Evolutionary conservation across 78 protist genomes (phyloP).

Genomic region (Dictyostelium brefeldianum): DNA sequence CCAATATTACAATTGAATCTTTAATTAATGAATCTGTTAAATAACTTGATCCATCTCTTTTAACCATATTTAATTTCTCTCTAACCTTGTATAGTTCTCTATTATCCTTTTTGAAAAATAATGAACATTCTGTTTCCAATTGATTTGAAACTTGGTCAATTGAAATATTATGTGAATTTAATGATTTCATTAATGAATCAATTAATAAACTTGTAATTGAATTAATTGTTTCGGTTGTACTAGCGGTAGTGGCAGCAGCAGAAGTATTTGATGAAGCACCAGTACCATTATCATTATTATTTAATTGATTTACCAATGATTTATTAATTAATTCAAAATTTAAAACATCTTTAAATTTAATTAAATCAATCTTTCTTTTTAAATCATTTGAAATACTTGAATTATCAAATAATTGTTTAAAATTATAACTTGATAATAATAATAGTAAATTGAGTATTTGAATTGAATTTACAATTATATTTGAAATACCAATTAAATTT

Average conservation of each 20-base stretch:
- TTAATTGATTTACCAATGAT: not conserved
- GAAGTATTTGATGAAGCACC: too few species aligned
- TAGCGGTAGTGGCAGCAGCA: not conserved
- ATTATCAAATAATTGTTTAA: constrained; percentile 36
- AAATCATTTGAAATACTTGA: not conserved
- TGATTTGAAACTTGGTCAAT: constrained; percentile 35
- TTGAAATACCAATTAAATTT: constrained; percentile 34
- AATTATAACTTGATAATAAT: constrained; percentile 21
- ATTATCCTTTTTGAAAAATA: constrained; percentile 28
- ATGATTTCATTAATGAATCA: not conserved
- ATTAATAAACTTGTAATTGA: not conserved
- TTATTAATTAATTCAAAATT: not conserved
- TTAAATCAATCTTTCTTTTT: constrained; percentile 7
- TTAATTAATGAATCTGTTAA: constrained; percentile 21
- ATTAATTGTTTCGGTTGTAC: not conserved
- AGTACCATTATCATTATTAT: too few species aligned
- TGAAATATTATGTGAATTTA: not conserved
- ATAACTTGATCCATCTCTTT: constrained; percentile 5
- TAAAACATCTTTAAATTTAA: constrained; percentile 26
- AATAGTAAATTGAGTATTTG: constrained; percentile 36
- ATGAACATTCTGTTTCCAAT: constrained; percentile 53
- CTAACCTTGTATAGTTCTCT: constrained; percentile 30
- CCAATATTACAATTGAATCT: constrained; percentile 4
- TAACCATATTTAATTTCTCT: constrained; percentile 10
- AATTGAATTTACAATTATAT: constrained; percentile 17